Evolutionary conservation across 1,139 yeast genomes (phyloP).

Genomic region (Lodderomyces beijingensis): DNA sequence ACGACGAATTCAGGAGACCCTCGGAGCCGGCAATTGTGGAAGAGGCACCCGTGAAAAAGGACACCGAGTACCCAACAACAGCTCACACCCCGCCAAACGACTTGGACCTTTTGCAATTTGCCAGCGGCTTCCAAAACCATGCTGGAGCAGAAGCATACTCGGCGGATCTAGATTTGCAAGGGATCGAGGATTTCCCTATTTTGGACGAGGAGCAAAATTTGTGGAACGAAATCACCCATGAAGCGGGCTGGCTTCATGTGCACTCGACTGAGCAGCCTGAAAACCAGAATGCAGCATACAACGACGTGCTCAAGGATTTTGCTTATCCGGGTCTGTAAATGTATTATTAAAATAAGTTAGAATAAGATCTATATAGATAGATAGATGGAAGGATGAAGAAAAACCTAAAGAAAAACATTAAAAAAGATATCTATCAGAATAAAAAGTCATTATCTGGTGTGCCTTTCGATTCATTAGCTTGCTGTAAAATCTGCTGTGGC

Average conservation of each 20-base stretch:
- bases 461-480: constrained; percentile 16
- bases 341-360: too few species aligned
- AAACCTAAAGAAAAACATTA: background rate
- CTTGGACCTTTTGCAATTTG: constrained; percentile 21
- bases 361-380: too few species aligned
- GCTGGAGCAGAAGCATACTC: constrained; percentile 23
- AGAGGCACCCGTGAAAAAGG: constrained; percentile 1
- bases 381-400: too few species aligned
- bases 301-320: background rate
- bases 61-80: too few species aligned
- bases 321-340: too few species aligned
- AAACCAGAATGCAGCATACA: background rate
- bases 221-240: constrained; percentile 72
- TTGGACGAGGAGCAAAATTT: constrained; percentile 55
- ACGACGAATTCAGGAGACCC: constrained; percentile 33
- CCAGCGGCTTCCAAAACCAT: constrained; percentile 6
- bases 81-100: constrained; percentile 12
- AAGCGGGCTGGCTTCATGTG: constrained; percentile 63
- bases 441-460: background rate
- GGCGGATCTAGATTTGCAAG: constrained; percentile 31
- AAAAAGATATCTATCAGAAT: background rate
- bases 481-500: constrained; percentile 39
- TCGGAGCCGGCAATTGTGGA: constrained; percentile 2
- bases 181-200: constrained; percentile 43
- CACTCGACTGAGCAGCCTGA: constrained; percentile 6